Evolutionary conservation across 805 yeast genomes (phyloP).

Genomic region (Diddensiella caesifluorescens): DNA sequence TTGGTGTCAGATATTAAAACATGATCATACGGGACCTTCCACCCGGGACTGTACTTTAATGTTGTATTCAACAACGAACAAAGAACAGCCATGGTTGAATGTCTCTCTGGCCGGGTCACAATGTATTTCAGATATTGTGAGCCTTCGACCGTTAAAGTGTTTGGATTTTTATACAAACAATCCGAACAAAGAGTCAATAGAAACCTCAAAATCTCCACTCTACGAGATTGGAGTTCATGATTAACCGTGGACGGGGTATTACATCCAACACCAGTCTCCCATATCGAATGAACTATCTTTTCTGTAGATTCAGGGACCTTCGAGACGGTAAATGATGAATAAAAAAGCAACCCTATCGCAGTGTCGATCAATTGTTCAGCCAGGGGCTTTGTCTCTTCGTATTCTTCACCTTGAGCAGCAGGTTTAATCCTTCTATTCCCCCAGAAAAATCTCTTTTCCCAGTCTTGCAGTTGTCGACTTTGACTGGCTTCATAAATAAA

Average conservation of each 20-base stretch:
- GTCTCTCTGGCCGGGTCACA: constrained; percentile 44
- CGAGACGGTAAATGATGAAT: constrained; percentile 51
- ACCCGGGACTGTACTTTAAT: constrained; percentile 34
- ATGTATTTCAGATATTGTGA: constrained; percentile 57
- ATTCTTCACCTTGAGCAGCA: constrained; percentile 8
- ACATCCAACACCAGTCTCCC: constrained; percentile 80
- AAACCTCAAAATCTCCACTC: constrained; percentile 62
- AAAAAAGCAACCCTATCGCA: constrained; percentile 47
- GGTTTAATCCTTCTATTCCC: constrained; percentile 20
- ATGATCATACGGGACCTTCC: constrained; percentile 33
- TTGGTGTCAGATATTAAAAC: constrained; percentile 23
- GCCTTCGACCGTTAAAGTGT: constrained; percentile 44
- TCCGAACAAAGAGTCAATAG: constrained; percentile 57
- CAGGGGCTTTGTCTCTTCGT: constrained; percentile 19
- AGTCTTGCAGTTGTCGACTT: constrained; percentile 6
- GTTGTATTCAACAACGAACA: constrained; percentile 66
- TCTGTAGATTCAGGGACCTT: constrained; percentile 17
- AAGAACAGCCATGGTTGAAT: constrained; percentile 45
- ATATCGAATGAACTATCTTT: constrained; percentile 41
- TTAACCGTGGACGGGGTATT: constrained; percentile 31
- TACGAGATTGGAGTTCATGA: constrained; percentile 50
- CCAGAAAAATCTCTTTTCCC: constrained; percentile 43
- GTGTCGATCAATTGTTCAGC: constrained; percentile 37
- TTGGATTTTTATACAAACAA: constrained; percentile 47
- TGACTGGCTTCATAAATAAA: constrained; percentile 52